phyloP scores from a whole-genome alignment of 2,329 filamentous ascomycete genomes.

The Calycina herbarum region DNA sequence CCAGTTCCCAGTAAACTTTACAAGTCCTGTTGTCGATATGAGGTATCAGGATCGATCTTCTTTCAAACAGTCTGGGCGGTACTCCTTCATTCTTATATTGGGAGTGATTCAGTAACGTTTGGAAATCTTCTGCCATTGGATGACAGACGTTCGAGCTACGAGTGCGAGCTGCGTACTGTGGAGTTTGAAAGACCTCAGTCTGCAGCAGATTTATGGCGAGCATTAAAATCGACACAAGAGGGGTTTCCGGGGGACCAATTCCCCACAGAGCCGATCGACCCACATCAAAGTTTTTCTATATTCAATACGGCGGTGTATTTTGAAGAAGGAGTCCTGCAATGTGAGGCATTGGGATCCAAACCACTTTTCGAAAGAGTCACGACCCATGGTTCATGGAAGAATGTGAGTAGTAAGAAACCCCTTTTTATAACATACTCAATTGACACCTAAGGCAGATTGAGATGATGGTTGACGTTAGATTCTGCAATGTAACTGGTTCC shows the following conservation, averaged over 20 bases:
- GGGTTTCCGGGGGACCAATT: background rate
- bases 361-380: no score
- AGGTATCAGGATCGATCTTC: background rate
- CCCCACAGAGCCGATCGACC: background rate
- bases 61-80: background rate
- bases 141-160: background rate
- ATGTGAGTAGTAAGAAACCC: no score
- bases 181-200: background rate
- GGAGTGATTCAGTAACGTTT: background rate
- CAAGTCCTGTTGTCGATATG: background rate
- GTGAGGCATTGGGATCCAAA: background rate
- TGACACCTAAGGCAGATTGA: background rate
- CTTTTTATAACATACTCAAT: no score
- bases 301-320: background rate
- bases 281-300: background rate
- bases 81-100: background rate
- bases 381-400: no score
- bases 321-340: background rate
- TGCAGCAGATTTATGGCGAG: background rate
- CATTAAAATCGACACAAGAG: background rate
- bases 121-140: background rate
- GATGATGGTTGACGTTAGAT: background rate
- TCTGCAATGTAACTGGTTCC: background rate
- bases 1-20: background rate
- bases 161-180: background rate